A percentile compares a stretch with the other conserved stretches of the same genome.
Evolutionary conservation across 1,139 yeast genomes (phyloP).

Genomic region (Hanseniaspora sp.): DNA sequence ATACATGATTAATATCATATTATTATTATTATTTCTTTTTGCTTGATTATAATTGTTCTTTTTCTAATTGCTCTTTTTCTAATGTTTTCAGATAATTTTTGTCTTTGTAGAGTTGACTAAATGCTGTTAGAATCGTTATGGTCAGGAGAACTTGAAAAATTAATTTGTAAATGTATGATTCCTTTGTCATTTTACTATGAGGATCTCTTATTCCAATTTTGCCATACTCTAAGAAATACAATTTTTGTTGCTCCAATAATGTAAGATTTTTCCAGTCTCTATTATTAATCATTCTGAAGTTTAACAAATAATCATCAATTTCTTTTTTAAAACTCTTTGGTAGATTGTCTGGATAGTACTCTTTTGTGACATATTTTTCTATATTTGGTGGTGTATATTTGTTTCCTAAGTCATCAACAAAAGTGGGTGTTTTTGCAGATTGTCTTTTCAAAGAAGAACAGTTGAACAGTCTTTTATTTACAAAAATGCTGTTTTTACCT

Average conservation of each 20-base stretch:
- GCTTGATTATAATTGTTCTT: no score
- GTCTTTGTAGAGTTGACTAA: constrained; percentile 11
- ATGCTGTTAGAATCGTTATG: constrained; percentile 1
- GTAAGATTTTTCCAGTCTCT: constrained; percentile 14
- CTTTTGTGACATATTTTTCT: constrained; percentile 9
- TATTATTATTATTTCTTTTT: no score
- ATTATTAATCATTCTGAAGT: constrained; percentile 11
- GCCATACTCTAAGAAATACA: constrained; percentile 15
- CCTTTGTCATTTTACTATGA: constrained; percentile 2
- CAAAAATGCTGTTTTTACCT: no score
- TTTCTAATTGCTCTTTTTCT: no score
- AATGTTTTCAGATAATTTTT: constrained; percentile 5
- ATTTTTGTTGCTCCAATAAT: constrained; percentile 2
- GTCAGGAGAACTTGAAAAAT: constrained; percentile 11
- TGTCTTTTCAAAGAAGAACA: no score
- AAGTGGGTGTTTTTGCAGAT: neutral
- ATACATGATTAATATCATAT: neutral
- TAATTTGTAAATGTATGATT: constrained; percentile 13
- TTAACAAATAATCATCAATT: constrained; percentile 10
- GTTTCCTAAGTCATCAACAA: constrained; percentile 1
- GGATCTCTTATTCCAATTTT: constrained; percentile 12
- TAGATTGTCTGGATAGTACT: constrained; percentile 13
- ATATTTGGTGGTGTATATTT: constrained; percentile 12
- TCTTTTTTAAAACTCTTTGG: constrained; percentile 11
- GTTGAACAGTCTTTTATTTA: no score